Conservation (phyloP, 768 basidiomycete species). For the Amanita exitialis region DNA sequence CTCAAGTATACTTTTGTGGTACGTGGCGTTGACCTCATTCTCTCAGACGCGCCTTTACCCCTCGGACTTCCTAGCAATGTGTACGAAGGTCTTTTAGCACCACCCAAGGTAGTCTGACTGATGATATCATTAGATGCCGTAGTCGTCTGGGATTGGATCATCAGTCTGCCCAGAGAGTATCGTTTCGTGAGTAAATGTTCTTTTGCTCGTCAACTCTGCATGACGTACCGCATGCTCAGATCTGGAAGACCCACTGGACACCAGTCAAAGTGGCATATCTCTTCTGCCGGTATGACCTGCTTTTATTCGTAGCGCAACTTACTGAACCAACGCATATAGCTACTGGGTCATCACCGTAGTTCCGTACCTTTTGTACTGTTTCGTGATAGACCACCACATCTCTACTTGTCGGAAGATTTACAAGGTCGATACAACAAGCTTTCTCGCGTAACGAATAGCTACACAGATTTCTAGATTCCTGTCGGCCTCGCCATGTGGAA, state of each 20-base stretch:
- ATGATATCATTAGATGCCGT: slow-evolving; percentile 50
- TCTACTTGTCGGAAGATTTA: slow-evolving; percentile 63
- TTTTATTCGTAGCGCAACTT: not conserved
- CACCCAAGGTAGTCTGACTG: slow-evolving; percentile 19
- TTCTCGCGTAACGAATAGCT: slow-evolving; percentile 2
- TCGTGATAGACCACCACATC: slow-evolving; percentile 56
- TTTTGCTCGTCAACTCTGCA: slow-evolving; percentile 14
- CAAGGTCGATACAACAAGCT: slow-evolving; percentile 31
- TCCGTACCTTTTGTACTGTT: slow-evolving; percentile 69
- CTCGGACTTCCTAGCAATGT: slow-evolving; percentile 49
- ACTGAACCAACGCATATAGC: slow-evolving; percentile 22
- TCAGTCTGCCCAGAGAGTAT: slow-evolving; percentile 69
- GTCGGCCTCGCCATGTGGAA: slow-evolving; percentile 83
- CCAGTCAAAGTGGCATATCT: slow-evolving; percentile 78
- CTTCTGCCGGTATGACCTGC: slow-evolving; percentile 60
- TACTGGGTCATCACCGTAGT: slow-evolving; percentile 80
- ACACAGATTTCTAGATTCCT: slow-evolving; percentile 41
- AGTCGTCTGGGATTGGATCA: slow-evolving; percentile 80
- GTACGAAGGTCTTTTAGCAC: slow-evolving; percentile 28
- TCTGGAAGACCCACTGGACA: slow-evolving; percentile 80
- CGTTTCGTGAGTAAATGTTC: slow-evolving; percentile 44
- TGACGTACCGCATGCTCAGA: slow-evolving; percentile 27
- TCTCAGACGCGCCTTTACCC: slow-evolving; percentile 16
- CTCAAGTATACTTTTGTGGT: slow-evolving; percentile 84
- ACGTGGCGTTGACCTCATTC: slow-evolving; percentile 25